Conservation (phyloP, 2,329 filamentous ascomycete species). For the Chalara sp. region DNA sequence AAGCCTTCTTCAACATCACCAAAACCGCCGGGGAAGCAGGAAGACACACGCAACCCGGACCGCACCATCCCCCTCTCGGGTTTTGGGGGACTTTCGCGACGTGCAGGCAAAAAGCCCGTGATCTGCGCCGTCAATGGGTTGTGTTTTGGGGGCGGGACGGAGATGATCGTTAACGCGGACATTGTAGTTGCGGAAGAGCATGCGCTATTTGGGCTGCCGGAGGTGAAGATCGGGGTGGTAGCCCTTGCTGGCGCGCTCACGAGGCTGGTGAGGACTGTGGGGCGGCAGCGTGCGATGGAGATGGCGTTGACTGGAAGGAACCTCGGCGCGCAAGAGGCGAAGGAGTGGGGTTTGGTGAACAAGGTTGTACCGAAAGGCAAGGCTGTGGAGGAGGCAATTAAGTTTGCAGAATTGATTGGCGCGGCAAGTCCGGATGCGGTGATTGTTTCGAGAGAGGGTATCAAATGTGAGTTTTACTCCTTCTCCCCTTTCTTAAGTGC, state of each 20-base stretch:
- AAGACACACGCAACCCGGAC: conserved; percentile 1
- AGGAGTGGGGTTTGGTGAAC: conserved; percentile 65
- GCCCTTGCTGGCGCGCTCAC: conserved; percentile 66
- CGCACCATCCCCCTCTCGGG: conserved; percentile 34
- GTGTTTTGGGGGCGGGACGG: conserved; percentile 69
- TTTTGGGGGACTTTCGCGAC: conserved; percentile 62
- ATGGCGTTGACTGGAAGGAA: conserved; percentile 59
- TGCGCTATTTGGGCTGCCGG: conserved; percentile 63
- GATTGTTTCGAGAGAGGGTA: conserved; percentile 64
- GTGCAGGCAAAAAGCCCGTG: conserved; percentile 67
- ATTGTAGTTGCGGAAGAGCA: conserved; percentile 54
- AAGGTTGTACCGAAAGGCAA: conserved; percentile 44
- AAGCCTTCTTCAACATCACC: not conserved
- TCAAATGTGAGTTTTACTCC: conserved; percentile 36
- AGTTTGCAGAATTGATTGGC: conserved; percentile 54
- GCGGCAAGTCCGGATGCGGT: conserved; percentile 69
- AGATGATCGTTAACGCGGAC: conserved; percentile 70
- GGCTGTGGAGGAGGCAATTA: conserved; percentile 52
- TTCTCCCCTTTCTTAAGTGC: too few relatives aligned
- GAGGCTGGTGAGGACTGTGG: conserved; percentile 58
- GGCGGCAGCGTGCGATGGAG: conserved; percentile 62
- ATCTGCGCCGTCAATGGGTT: conserved; percentile 71
- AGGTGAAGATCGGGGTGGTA: conserved; percentile 64
- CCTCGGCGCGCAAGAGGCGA: conserved; percentile 52
- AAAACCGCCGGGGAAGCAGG: conserved; percentile 7